Evolutionary conservation across 176 grass and related monocot species (phyloP).

Genomic region (Rhynchospora breviuscula): DNA sequence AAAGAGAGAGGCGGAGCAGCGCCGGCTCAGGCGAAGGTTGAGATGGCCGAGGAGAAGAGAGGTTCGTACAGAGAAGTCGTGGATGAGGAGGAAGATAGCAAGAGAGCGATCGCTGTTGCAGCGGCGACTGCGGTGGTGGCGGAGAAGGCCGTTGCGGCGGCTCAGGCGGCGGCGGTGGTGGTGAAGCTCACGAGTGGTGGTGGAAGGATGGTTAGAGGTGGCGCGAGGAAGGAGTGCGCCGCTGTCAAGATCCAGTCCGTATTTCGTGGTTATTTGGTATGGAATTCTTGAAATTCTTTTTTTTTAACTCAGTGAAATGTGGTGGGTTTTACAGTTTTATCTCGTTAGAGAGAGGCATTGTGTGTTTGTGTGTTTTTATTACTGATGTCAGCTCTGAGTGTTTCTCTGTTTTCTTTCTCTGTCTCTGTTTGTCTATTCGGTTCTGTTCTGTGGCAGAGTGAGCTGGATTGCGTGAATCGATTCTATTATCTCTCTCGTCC

Average conservation of each 20-base stretch:
- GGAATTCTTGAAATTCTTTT: background rate
- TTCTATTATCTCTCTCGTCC: background rate
- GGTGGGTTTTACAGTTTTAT: background rate
- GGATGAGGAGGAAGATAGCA: constrained; percentile 31
- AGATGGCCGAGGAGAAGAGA: constrained; percentile 3
- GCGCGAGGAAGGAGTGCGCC: constrained; percentile 43
- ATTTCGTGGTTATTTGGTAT: constrained; percentile 94
- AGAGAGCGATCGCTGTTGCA: constrained; percentile 75
- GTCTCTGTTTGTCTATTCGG: constrained; percentile 1
- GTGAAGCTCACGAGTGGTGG: constrained; percentile 78
- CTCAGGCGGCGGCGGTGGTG: constrained; percentile 65
- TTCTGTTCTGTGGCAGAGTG: background rate
- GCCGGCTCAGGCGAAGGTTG: constrained; percentile 18
- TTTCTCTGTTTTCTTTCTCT: background rate
- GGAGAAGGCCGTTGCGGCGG: constrained; percentile 64
- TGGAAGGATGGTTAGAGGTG: background rate
- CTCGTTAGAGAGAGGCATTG: background rate
- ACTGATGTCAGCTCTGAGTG: constrained; percentile 18
- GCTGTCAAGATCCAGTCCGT: constrained; percentile 72
- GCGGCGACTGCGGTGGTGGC: constrained; percentile 81
- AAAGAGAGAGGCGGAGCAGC: background rate
- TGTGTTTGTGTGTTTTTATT: background rate
- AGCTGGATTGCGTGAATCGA: constrained; percentile 15
- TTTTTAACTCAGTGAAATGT: constrained; percentile 1
- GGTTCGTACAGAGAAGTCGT: constrained; percentile 38